These are phyloP conservation scores for Nevesoporus exiguus DNA, from an alignment of 768 basidiomycete species.

Conservation along the genomic window DNA sequence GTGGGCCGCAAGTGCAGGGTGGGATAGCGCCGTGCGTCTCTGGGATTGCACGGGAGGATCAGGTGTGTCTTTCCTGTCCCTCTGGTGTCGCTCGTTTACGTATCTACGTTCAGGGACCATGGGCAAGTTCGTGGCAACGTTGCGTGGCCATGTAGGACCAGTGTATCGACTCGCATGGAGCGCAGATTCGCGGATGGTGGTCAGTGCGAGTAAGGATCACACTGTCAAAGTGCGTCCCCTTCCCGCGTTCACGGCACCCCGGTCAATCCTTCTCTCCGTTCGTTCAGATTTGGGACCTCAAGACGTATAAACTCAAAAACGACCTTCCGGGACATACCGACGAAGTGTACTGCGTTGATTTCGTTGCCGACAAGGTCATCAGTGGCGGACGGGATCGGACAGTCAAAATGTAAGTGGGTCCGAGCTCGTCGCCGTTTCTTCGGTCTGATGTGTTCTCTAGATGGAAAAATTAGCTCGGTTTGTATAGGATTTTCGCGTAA, in stretches of 20 bases:
- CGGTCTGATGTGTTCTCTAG: conserved; percentile 12
- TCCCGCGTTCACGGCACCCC: too few relatives aligned
- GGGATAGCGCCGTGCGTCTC: conserved; percentile 85
- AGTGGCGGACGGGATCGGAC: conserved; percentile 92
- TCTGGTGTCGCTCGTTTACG: background rate
- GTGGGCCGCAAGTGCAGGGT: conserved; percentile 87
- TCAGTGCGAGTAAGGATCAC: conserved; percentile 94
- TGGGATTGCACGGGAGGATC: conserved; percentile 71
- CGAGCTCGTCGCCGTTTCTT: background rate
- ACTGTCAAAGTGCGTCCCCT: conserved; percentile 76
- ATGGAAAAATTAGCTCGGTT: conserved; percentile 29
- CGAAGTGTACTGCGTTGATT: conserved; percentile 98
- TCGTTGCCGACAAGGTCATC: conserved; percentile 98
- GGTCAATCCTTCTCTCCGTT: background rate
- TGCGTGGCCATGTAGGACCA: conserved; percentile 89
- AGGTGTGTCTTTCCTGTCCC: conserved; percentile 31
- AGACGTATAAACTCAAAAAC: conserved; percentile 90
- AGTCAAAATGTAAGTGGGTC: conserved; percentile 79
- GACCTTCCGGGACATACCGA: conserved; percentile 97
- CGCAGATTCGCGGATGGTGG: conserved; percentile 85
- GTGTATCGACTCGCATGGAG: conserved; percentile 97
- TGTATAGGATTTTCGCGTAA: background rate
- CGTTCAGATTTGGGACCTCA: conserved; percentile 87
- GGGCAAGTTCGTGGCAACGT: conserved; percentile 85
- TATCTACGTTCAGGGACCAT: conserved; percentile 42